Conservation (phyloP, 495 filamentous ascomycete genomes). For the Xylaria longipes region DNA sequence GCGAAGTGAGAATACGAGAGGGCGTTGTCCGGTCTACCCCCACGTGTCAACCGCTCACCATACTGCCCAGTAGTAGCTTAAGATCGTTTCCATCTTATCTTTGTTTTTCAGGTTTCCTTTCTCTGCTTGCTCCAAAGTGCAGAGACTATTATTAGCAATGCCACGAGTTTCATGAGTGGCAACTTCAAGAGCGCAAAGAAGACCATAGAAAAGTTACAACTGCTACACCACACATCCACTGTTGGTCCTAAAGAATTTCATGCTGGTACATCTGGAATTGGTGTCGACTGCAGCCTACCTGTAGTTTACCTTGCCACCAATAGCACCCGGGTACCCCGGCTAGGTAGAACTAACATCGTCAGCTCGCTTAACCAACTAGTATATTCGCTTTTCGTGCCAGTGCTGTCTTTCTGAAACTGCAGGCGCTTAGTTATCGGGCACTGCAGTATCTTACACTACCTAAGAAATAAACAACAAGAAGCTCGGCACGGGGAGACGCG, state of each 20-base stretch:
- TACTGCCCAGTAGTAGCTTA: neutral
- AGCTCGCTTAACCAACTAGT: neutral
- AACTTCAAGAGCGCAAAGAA: neutral
- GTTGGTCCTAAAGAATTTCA: neutral
- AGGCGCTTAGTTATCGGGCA: neutral
- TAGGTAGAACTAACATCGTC: neutral
- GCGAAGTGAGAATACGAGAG: slow-evolving; percentile 18
- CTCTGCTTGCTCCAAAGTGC: neutral
- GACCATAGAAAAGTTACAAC: neutral
- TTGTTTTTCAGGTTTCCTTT: neutral
- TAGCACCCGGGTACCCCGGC: neutral
- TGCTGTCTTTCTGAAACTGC: neutral
- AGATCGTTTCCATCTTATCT: neutral
- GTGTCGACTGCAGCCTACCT: neutral
- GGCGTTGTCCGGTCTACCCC: slow-evolving; percentile 12
- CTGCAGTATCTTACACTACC: neutral
- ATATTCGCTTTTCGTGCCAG: neutral
- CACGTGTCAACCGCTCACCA: slow-evolving; percentile 3
- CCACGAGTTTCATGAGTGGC: neutral
- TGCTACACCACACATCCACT: neutral
- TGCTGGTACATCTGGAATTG: neutral
- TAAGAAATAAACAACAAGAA: neutral
- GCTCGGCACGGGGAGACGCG: neutral
- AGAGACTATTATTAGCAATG: neutral
- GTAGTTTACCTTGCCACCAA: too few relatives aligned